phyloP scores from a whole-genome alignment of 83 land plant species.

The Larix sibirica region DNA sequence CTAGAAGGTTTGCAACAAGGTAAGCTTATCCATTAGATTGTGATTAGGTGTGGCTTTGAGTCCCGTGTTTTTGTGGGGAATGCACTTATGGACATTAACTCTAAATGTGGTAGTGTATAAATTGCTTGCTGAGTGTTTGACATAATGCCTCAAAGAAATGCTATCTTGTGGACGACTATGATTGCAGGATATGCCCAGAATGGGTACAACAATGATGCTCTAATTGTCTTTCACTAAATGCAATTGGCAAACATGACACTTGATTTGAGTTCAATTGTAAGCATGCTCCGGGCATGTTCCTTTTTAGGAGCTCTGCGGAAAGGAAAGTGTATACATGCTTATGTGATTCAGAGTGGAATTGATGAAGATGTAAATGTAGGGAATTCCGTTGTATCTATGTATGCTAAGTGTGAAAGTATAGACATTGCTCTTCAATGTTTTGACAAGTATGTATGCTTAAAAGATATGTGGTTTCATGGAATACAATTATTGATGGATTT shows the following conservation, averaged over 20 bases:
- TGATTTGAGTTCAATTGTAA: background rate
- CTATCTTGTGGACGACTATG: constrained; percentile 33
- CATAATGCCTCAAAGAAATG: constrained; percentile 12
- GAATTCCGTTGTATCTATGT: constrained; percentile 20
- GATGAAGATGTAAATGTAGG: constrained; percentile 14
- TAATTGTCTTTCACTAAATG: constrained; percentile 17
- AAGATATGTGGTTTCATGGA: constrained; percentile 29
- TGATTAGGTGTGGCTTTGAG: constrained; percentile 20
- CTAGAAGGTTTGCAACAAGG: constrained; percentile 24
- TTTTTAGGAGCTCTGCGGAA: constrained; percentile 4
- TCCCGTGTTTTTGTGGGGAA: constrained; percentile 24
- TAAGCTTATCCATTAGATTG: constrained; percentile 15
- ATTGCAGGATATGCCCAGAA: constrained; percentile 26
- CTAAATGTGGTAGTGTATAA: constrained; percentile 28
- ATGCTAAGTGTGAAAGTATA: constrained; percentile 13
- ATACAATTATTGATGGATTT: constrained; percentile 25
- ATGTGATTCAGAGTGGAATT: constrained; percentile 9
- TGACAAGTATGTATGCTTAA: constrained; percentile 24
- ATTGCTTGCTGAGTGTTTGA: constrained; percentile 26
- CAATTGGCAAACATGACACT: background rate
- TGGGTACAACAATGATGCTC: constrained; percentile 16
- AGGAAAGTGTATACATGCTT: constrained; percentile 17
- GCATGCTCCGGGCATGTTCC: constrained; percentile 19
- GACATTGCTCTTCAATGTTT: constrained; percentile 7
- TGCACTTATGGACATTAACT: constrained; percentile 37